These are phyloP conservation scores for Saccharum officinarum DNA, from an alignment of 176 grass and related monocot species.

Conservation along the genomic window DNA sequence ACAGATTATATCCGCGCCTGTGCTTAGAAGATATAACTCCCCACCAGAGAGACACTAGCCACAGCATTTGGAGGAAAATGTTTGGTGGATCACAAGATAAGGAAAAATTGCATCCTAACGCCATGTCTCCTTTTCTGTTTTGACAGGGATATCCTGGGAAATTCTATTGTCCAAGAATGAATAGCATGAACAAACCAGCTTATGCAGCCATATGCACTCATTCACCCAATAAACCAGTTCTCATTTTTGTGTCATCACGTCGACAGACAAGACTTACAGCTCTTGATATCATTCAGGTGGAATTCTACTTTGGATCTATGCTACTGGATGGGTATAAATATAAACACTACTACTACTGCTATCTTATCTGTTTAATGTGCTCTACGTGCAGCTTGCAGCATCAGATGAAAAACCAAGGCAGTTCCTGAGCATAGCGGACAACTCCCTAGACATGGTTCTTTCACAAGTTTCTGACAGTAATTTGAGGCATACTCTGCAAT, in stretches of 20 bases:
- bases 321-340: neutral
- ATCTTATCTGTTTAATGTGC: constrained; percentile 31
- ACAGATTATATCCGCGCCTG: neutral
- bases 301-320: constrained; percentile 34
- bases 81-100: constrained; percentile 25
- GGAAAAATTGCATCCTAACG: constrained; percentile 36
- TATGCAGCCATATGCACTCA: constrained; percentile 98
- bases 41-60: neutral
- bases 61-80: constrained; percentile 15
- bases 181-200: constrained; percentile 99
- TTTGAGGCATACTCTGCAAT: constrained; percentile 94
- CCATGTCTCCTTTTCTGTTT: constrained; percentile 24
- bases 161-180: constrained; percentile 99
- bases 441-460: constrained; percentile 86
- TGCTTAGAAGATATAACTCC: neutral
- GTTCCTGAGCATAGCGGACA: constrained; percentile 84
- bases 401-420: constrained; percentile 97
- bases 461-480: constrained; percentile 93
- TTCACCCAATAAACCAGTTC: constrained; percentile 94
- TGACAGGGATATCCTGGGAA: constrained; percentile 97
- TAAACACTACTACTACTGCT: neutral
- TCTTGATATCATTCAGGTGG: constrained; percentile 98
- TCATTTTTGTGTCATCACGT: constrained; percentile 98
- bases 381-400: constrained; percentile 69
- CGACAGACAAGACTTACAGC: constrained; percentile 97